Evolutionary conservation across 2,329 filamentous ascomycete genomes (phyloP), one percentile per base, ranked within the genome.

Genomic region (Arthrocladium fulminans): DNA sequence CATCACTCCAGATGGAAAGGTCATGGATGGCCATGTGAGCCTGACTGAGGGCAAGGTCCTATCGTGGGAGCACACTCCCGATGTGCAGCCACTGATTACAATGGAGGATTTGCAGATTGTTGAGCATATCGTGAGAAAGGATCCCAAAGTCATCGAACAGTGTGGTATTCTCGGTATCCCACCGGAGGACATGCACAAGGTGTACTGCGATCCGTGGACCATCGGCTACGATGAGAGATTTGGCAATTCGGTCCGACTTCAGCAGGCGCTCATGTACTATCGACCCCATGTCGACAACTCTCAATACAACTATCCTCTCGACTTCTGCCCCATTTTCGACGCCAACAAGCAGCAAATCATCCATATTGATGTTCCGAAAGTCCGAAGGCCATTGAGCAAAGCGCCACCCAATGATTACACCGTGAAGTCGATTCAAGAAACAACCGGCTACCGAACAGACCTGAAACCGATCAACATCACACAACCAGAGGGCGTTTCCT

Each of bases 261-360:
- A 96, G 68, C 89, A 96, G 68, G 89, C 88, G 1, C 73, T 96
- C 47, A 94, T 95, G 88, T 96, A 96, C 73, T 96, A 94, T 67
- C 81, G 89, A 13, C 88, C 88, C 2, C 75, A 90, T 58, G 61
- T 84, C 15, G 88, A 95, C 60, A 86, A 90, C 69, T 87, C 80
- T 65, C 89, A 95, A 68, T 96, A 96, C 67, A 84, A 85, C 32
- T 95, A 83, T 62, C 89, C 89, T 0, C 77, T 96, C 45, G 89
- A 96, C 67, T 96, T 96, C 69, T 94, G 88, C 61, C 89, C 89
- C 1, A 94, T 95, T 61, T 94, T 81, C 67, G 88, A 94, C 62
- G 75, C 84, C 1, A 83, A 88, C 61, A 88, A 84, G 51, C 74
- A 84, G 57, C 71, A 85, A 60, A 84, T 94, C 57, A 76, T 94